Evolutionary conservation across 768 basidiomycete genomes (phyloP), one percentile per base, ranked within the genome.

Genomic region (Lactarius tabidus): DNA sequence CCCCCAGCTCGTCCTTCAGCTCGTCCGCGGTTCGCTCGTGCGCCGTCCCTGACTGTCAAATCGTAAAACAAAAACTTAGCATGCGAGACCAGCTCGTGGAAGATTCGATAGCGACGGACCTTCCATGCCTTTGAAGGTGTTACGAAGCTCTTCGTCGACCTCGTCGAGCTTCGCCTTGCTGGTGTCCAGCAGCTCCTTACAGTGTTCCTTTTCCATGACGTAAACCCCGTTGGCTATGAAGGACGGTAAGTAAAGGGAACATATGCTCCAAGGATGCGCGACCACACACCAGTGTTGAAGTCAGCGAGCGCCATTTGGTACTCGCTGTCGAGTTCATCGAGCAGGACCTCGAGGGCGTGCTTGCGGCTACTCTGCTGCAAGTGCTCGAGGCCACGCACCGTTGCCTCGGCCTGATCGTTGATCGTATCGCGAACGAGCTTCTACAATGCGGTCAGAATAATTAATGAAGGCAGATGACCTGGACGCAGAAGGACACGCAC

Each of bases 331-430:
- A 87, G 87, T 66, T 78, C 77, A 48, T 84, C 75, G 69, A 82
- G 84, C 31, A 89, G 73, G 5, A 73, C 77, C 61, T 90, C 81
- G 33, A 94, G 78, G 1, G 85, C 85, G 3, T 75, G 76, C 68
- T 81, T 83, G 72, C 93, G 91, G 2, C 88, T 85, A 33, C 79
- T 78, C 31, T 86, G 78, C 70, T 93, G 91, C 28, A 90, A 61
- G 61, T 80, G 83, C 67, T 85, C 79, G 36, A 93, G 78, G 7
- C 85, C 88, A 5, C 81, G 75, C 6, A 77, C 78, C 1, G 88
- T 86, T 29, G 83, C 84, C 31, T 82, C 80, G 1, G 72, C 73
- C 74, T 90, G 88, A 60, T 90, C 85, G 10, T 74, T 71, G 51
- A 90, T 83, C 9, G 85, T 79, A 10, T 78, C 76, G 18, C 78